Evolutionary conservation across 2,329 filamentous ascomycete genomes (phyloP).

Genomic region (Hymenoscyphus repandus): DNA sequence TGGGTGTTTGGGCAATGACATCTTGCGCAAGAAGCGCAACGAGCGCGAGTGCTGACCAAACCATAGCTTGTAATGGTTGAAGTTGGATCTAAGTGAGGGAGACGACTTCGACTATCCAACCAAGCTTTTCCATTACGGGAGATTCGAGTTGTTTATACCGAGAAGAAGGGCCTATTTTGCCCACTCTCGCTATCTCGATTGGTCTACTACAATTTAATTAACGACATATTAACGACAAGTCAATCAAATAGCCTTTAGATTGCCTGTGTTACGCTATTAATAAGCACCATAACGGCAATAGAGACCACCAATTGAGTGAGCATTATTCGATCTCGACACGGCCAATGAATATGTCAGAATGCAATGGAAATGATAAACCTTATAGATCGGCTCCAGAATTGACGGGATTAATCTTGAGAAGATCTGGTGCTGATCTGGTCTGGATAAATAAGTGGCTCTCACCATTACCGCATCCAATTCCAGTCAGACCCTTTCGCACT

Average conservation of each 20-base stretch:
- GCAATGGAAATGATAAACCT: too few species aligned
- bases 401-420: too few species aligned
- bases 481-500: too few species aligned
- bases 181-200: neutral
- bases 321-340: neutral
- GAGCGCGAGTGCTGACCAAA: conserved; percentile 4
- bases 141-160: neutral
- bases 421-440: too few species aligned
- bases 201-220: neutral
- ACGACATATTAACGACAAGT: neutral
- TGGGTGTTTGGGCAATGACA: conserved; percentile 10
- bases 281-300: conserved; percentile 2
- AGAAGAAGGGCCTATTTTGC: neutral
- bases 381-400: too few species aligned
- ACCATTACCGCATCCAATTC: too few species aligned
- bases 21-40: conserved; percentile 10
- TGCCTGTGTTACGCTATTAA: neutral
- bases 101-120: neutral
- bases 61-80: conserved; percentile 7
- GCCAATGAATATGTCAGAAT: neutral
- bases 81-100: conserved; percentile 12
- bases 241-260: neutral
- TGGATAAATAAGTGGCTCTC: too few species aligned
- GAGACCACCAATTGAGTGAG: neutral
- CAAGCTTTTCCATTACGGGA: neutral